Evolutionary conservation across 2,329 filamentous ascomycete genomes (phyloP).

Genomic region (Meredithiella fracta): DNA sequence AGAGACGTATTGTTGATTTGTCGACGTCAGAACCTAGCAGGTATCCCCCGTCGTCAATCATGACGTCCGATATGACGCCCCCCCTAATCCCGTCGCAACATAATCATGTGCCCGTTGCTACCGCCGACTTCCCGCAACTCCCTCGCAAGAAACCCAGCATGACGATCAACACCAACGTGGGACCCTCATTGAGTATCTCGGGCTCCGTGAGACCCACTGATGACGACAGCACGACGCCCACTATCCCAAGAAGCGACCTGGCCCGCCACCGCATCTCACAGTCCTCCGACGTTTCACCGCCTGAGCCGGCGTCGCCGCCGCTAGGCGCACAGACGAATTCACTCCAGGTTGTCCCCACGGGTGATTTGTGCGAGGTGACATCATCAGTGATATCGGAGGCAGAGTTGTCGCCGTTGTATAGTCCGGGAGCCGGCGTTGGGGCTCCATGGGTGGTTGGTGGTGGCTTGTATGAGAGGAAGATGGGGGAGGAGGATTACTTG

Average conservation of each 20-base stretch:
- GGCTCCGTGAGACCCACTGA: neutral
- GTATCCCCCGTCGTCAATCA: constrained; percentile 5
- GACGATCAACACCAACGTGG: constrained; percentile 6
- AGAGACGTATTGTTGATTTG: constrained; percentile 48
- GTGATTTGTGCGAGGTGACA: constrained; percentile 11
- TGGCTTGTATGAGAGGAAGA: constrained; percentile 71
- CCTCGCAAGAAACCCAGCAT: constrained; percentile 4
- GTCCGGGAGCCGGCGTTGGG: constrained; percentile 23
- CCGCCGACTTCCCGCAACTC: constrained; percentile 2
- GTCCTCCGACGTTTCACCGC: constrained; percentile 12
- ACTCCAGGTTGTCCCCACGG: constrained; percentile 6
- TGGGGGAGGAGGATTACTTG: constrained; percentile 80
- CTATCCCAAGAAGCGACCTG: neutral
- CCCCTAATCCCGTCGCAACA: constrained; percentile 6
- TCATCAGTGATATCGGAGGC: constrained; percentile 7
- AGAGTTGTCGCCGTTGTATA: constrained; percentile 12
- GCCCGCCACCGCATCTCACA: constrained; percentile 12
- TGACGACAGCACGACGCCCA: constrained; percentile 5
- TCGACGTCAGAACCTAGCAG: constrained; percentile 33
- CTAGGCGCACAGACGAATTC: constrained; percentile 8
- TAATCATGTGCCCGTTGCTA: neutral
- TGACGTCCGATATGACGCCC: constrained; percentile 10
- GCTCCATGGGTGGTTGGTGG: constrained; percentile 51
- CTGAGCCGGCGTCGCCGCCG: constrained; percentile 11
- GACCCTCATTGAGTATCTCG: neutral